A percentile compares a stretch with the other conserved stretches of the same genome.
Conservation (phyloP, 1,284 basidiomycete genomes). For the Ustilago xerochloae region DNA sequence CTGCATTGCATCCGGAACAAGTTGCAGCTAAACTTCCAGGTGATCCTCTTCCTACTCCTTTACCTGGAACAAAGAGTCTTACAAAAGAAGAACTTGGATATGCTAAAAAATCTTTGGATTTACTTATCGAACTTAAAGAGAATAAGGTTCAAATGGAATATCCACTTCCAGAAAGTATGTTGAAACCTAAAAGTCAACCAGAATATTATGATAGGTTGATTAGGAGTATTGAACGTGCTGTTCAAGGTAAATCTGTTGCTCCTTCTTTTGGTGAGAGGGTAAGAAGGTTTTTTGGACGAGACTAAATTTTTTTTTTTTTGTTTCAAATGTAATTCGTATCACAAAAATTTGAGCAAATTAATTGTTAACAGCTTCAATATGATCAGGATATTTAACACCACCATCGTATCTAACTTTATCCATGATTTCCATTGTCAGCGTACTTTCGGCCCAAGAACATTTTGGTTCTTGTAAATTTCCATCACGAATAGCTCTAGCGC, state of each 20-base stretch:
- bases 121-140: constrained; percentile 44
- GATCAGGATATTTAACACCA: constrained; percentile 37
- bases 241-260: constrained; percentile 42
- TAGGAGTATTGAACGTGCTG: constrained; percentile 42
- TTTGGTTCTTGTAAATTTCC: constrained; percentile 79
- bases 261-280: constrained; percentile 39
- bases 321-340: background rate
- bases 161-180: constrained; percentile 44
- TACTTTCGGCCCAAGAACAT: constrained; percentile 74
- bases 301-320: background rate
- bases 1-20: constrained; percentile 27
- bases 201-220: constrained; percentile 58
- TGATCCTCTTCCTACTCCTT: constrained; percentile 8
- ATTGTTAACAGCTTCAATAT: constrained; percentile 22
- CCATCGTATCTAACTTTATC: constrained; percentile 40
- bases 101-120: constrained; percentile 31
- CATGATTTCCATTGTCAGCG: constrained; percentile 56
- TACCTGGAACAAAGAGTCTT: constrained; percentile 23
- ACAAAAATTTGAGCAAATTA: background rate
- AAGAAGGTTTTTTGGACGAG: constrained; percentile 53
- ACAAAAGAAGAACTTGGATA: constrained; percentile 40
- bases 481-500: constrained; percentile 80
- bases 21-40: constrained; percentile 10
- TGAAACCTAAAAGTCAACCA: constrained; percentile 55
- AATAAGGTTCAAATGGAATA: constrained; percentile 45